phyloP scores from a whole-genome alignment of 176 grass and related monocot genomes.

The Aegilops umbellulata region DNA sequence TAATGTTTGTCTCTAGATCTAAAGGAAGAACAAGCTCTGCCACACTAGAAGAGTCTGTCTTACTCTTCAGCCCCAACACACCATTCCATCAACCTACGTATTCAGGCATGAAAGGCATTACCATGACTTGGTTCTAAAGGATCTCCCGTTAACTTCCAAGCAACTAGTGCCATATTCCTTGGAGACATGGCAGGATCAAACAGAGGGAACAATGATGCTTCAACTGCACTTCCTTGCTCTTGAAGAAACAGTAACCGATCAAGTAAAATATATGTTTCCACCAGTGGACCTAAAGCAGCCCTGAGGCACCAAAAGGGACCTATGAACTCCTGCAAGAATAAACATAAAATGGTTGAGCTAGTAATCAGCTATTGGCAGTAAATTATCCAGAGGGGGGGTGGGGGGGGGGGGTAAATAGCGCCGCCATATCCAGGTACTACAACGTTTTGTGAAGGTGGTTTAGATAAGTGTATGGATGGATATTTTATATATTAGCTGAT shows the following conservation, averaged over 20 bases:
- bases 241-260: slow-evolving; percentile 88
- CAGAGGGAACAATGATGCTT: slow-evolving; percentile 67
- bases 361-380: no score
- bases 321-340: slow-evolving; percentile 67
- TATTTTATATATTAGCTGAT: slow-evolving; percentile 18
- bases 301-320: slow-evolving; percentile 96
- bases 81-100: slow-evolving; percentile 26
- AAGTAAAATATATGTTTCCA: slow-evolving; percentile 93
- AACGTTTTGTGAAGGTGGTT: slow-evolving; percentile 28
- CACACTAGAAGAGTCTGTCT: slow-evolving; percentile 6
- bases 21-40: slow-evolving; percentile 6
- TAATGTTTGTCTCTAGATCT: slow-evolving; percentile 7
- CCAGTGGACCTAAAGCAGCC: slow-evolving; percentile 81
- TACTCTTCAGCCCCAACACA: slow-evolving; percentile 14
- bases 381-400: no score
- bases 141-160: slow-evolving; percentile 53
- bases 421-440: slow-evolving; percentile 8
- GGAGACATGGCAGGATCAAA: slow-evolving; percentile 87
- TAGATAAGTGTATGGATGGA: background rate
- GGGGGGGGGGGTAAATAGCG: no score
- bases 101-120: slow-evolving; percentile 33
- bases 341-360: background rate
- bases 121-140: slow-evolving; percentile 36
- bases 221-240: slow-evolving; percentile 55
- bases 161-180: slow-evolving; percentile 78